Conservation (phyloP, 2,329 filamentous ascomycete species). For the Aspergillus alliaceus region DNA sequence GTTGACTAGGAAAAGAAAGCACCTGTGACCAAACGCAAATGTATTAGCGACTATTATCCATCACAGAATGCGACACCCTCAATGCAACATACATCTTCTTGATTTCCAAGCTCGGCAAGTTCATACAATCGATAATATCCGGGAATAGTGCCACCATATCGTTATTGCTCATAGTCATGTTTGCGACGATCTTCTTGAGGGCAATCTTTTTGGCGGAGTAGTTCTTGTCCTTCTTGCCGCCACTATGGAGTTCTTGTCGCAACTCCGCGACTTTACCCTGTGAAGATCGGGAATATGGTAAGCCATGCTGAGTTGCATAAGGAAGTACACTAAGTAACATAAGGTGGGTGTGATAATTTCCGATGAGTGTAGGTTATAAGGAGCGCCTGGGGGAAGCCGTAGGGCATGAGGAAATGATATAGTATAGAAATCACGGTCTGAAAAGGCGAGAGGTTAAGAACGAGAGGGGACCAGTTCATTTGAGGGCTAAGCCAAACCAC, state of each 20-base stretch:
- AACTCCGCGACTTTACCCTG: conserved; percentile 99
- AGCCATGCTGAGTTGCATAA: conserved; percentile 29
- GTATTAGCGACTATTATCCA: not conserved
- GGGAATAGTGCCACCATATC: conserved; percentile 98
- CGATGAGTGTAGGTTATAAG: not conserved
- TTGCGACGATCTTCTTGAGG: conserved; percentile 98
- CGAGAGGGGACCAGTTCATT: not conserved
- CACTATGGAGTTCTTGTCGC: conserved; percentile 87
- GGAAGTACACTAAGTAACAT: conserved; percentile 33
- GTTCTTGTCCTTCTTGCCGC: conserved; percentile 98
- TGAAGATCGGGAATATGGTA: conserved; percentile 37
- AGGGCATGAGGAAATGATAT: not conserved
- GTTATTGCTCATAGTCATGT: conserved; percentile 99
- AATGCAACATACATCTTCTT: conserved; percentile 82
- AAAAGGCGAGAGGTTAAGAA: conserved; percentile 1
- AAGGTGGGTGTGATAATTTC: conserved; percentile 3
- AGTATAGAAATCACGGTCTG: not conserved
- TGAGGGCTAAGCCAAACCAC: not conserved
- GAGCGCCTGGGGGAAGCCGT: not conserved
- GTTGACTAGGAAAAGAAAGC: conserved; percentile 95
- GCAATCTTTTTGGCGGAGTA: conserved; percentile 93
- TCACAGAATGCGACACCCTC: not conserved
- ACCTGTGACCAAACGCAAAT: conserved; percentile 59
- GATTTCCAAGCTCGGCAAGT: conserved; percentile 90
- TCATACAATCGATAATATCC: conserved; percentile 94